Base-by-base conservation (phyloP, 441 rosid species). In the Geranium incanum region DNA sequence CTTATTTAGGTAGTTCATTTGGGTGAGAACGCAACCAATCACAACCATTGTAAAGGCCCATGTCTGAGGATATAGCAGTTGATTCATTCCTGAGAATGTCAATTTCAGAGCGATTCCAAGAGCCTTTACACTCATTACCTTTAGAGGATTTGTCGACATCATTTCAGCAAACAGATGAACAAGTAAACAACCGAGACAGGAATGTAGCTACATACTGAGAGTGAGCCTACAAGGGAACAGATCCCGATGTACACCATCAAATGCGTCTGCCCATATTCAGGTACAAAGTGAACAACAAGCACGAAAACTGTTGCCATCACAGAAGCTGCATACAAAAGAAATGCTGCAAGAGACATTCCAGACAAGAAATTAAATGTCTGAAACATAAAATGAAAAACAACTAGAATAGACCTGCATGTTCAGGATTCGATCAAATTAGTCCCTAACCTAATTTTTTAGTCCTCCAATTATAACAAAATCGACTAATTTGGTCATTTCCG, bases 51-150 rank as follows among this genome's bases (percentile, higher is more conserved):
- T 63, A 68, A 88, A 88, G 71, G 79, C 78, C 90, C 93, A 88
- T 64, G 93, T 84, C 74, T 86, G 88, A 0, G 88, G 82, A 66
- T 82, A 88, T n/a, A 82, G 43, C 74, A 88, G 57, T 66, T 88
- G 90, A 75, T 88, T 85, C 70, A 80, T 86, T 75, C 93, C 93
- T 78, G 84, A 90, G 76, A 88, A 84, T 19, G 93, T 86, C 75
- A 88, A 75, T 78, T 86, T 88, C 48, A 88, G 72, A 12, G 88
- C 82, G 67, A 88, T 88, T 70, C 93, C 93, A 69, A 86, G 87
- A 36, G 93, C 93, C 80, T 88, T 88, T 41, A 88, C 93, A 78
- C 93, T 86, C 90, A 88, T 86, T 69, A 88, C 90, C 93, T 88
- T 84, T 45, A 2, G 13, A 7, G 55, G 55, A 11, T 6, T 45